phyloP scores from a whole-genome alignment of 495 filamentous ascomycete species.

The Hyaloscypha bicolor region DNA sequence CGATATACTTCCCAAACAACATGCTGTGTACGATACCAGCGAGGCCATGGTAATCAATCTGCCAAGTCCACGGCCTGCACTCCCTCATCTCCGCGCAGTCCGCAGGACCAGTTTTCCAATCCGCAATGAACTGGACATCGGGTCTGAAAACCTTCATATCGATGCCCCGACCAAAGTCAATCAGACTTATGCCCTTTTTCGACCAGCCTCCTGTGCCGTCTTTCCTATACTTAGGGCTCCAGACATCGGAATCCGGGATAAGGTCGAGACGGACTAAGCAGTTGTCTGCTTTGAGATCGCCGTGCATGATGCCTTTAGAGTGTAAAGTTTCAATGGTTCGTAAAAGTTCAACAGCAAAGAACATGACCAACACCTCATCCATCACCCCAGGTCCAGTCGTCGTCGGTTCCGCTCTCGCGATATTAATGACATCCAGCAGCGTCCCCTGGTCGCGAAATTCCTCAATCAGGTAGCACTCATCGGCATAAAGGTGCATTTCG shows the following conservation, averaged over 20 bases:
- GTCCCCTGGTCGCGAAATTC: slow-evolving; percentile 90
- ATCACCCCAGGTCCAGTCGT: slow-evolving; percentile 57
- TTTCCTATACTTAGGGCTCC: slow-evolving; percentile 57
- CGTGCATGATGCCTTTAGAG: slow-evolving; percentile 77
- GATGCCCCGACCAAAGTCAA: slow-evolving; percentile 94
- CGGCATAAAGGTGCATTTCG: slow-evolving; percentile 83
- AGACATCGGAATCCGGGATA: slow-evolving; percentile 45
- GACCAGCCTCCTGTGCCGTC: slow-evolving; percentile 79
- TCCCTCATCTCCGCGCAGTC: slow-evolving; percentile 97
- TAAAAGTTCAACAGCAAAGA: slow-evolving; percentile 89
- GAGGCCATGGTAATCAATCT: slow-evolving; percentile 91
- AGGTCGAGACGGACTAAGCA: slow-evolving; percentile 83
- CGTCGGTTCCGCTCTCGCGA: slow-evolving; percentile 68
- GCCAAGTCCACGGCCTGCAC: slow-evolving; percentile 90
- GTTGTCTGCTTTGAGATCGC: slow-evolving; percentile 95
- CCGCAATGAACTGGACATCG: slow-evolving; percentile 85
- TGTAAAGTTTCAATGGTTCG: slow-evolving; percentile 89
- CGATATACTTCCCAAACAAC: slow-evolving; percentile 93
- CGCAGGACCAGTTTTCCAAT: slow-evolving; percentile 82
- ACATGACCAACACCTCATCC: slow-evolving; percentile 90
- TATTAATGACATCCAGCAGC: slow-evolving; percentile 88
- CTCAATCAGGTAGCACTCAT: slow-evolving; percentile 83
- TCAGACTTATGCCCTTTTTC: slow-evolving; percentile 77
- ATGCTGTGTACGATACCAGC: slow-evolving; percentile 84
- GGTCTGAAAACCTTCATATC: slow-evolving; percentile 84